Evolutionary conservation across 2,329 filamentous ascomycete genomes (phyloP), one percentile per base, ranked within the genome.

Genomic region (Colletotrichum eremochloae): DNA sequence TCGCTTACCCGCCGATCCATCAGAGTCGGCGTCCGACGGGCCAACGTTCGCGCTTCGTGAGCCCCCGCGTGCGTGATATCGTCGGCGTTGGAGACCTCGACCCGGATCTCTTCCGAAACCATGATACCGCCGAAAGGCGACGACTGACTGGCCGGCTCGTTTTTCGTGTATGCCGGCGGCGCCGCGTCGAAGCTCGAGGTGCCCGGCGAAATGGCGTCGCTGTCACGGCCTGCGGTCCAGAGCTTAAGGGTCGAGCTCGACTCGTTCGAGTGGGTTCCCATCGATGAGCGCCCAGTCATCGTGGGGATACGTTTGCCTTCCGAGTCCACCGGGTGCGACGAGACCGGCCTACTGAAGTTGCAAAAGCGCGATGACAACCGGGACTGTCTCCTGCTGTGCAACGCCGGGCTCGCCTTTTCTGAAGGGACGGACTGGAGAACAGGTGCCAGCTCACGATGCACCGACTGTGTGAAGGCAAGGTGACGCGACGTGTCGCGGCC

Each of bases 401-500:
- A 69, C 57, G 71, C 65, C 38, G 64, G 65, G 66, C 62, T 74
- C 9, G 73, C 74, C 63, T 71, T 71, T 12, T 75, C 74, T 2
- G 74, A n/a, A 18, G 78, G 75, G 1, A 76, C 75, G n/a, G 79
- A 74, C 66, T 84, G 81, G 40, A 87, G 76, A 18, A 88, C 78
- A 29, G 84, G 86, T 18, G 86, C 86, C 69, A 93, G 86, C 73
- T 93, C 91, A 72, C 88, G 86, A 76, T 91, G 88, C 2, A 92
- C 85, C 42, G 86, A 86, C 68, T 88, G 86, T 1, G 87, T 85
- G 76, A 94, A 93, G 2, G 85, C 86, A 5, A 88, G 84, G 56
- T 90, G 86, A 74, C 90, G 87, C 0, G 84, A 81, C 42, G 86
- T 84, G 71, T 85, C 85, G 38, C 86, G 83, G 75, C 90, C 87